Evolutionary conservation across 1,139 yeast genomes (phyloP).

Genomic region (Hyphopichia burtonii): DNA sequence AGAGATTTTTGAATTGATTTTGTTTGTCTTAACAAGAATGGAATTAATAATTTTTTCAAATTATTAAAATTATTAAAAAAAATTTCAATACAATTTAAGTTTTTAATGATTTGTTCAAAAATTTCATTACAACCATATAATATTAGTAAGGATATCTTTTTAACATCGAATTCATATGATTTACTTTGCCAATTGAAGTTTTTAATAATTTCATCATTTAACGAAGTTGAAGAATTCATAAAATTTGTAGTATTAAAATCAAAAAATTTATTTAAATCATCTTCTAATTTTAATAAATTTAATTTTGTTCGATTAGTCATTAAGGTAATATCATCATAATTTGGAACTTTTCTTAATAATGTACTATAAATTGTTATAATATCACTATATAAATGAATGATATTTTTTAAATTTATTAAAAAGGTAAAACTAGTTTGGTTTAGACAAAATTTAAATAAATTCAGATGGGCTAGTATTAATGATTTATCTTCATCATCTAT

Average conservation of each 20-base stretch:
- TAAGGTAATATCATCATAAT: constrained; percentile 42
- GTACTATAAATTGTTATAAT: constrained; percentile 42
- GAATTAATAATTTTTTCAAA: constrained; percentile 38
- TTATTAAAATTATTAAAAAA: constrained; percentile 40
- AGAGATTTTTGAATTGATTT: constrained; percentile 24
- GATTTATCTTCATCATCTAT: constrained; percentile 20
- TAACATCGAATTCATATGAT: constrained; percentile 24
- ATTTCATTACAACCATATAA: constrained; percentile 20
- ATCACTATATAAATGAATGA: constrained; percentile 39
- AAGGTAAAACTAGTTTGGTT: constrained; percentile 30
- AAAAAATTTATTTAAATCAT: constrained; percentile 30
- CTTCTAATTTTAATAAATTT: constrained; percentile 28
- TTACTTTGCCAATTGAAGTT: constrained; percentile 28
- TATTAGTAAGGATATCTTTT: constrained; percentile 19
- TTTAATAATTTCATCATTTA: constrained; percentile 2
- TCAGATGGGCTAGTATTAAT: constrained; percentile 27
- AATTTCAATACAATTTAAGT: constrained; percentile 30
- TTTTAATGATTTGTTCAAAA: constrained; percentile 22
- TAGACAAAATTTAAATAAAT: constrained; percentile 33
- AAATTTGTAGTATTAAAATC: constrained; percentile 6
- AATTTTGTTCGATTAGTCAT: constrained; percentile 29
- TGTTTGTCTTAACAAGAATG: constrained; percentile 34
- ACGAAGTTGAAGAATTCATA: constrained; percentile 5
- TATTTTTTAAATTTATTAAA: constrained; percentile 28
- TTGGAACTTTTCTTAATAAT: constrained; percentile 38